Base-by-base conservation (phyloP, 495 filamentous ascomycete species). In the Thermothielavioides terrestris region DNA sequence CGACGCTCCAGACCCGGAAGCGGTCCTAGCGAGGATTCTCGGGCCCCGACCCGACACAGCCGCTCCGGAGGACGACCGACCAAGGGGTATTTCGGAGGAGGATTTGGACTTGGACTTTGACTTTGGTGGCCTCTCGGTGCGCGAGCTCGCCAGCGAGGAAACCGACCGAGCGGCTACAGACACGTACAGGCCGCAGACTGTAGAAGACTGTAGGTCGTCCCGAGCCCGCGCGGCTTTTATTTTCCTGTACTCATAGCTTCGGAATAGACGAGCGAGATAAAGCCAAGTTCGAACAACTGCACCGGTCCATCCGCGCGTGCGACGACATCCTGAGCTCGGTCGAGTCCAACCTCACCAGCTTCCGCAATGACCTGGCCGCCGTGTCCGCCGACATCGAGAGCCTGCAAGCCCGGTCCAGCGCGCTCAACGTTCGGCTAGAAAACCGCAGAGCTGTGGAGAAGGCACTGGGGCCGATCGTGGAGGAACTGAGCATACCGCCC, bases 331-430 rank as follows among this genome's bases (percentile, higher is more conserved):
- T 96, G 34, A 85, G 81, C 61, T 94, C 94, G 1, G 90, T 98
- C 39, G 91, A 98, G 67, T 77, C 78, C 15, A 96, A 95, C 61
- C 69, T 98, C 42, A 86, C 86, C 36, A 88, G 84, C 61, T 98
- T 98, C 59, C 89, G 90, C 67, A 85, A 84, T 42, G 92, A 98
- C 63, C 75, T 98, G 12, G 89, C 88, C 3, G 78, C 79, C 2
- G 94, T 98, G 6, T 95, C 92, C 8, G 82, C 87, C 3, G 92
- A 98, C 60, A 98, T 98, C 23, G 94, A 98, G 68, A 88, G 80
- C 12, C 71, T 98, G 15, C 92, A 98, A 65, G 80, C 83, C 27
- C 81, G 89, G 15, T 97, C 92, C 2, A 80, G 82, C 5, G 79
- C 84, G 27, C 65, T 98, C 52, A 96, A 90, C 55, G 79, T 83